Evolutionary conservation across 164 flowering plant species (phyloP), one percentile per base, ranked within the genome.

Genomic region (Saururus chinensis): DNA sequence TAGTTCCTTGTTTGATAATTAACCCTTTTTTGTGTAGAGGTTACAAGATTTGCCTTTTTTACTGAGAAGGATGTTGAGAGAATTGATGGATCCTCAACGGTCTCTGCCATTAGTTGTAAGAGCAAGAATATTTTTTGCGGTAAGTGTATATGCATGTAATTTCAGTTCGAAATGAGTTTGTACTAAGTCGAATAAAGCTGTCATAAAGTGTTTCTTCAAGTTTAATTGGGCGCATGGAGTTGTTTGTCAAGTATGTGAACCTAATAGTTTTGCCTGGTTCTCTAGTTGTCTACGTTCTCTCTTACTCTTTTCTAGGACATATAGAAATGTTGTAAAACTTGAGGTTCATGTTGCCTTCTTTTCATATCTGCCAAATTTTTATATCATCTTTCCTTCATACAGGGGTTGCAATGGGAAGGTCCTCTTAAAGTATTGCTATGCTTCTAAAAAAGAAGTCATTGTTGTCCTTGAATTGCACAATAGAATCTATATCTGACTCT

Each of bases 41-140:
- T 20, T 86, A 79, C 83, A 78, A 64, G 98, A 92, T 71, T 81
- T 92, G 68, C 98, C 96, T n/a, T 89, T 92, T 75, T 75, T 85
- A 45, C 72, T 87, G 0, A 71, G 81, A 65, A 84, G 98, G 76
- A 64, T 92, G 75, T 20, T 75, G 24, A 80, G 95, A 25, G 98
- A 89, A 63, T 56, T 92, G 66, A 64, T 74, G 79, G 83, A 87
- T 80, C 98, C 96, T 52, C 88, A 78, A 59, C 79, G 96, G 81
- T 72, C 95, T 58, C 85, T 92, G 67, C 91, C 92, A 57, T 62
- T 87, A 73, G 79, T 92, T 53, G 74, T 86, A 64, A 81, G 78
- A 63, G 84, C 86, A 7, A 91, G 91, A 17, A 82, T 89, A 57
- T 78, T 80, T 69, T 70, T 86, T 79, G 81, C 93, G 77, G 96